Percentiles rank a stretch among this genome's conserved stretches.
These are phyloP conservation scores for Fusarium neocosmosporiellum DNA, from an alignment of 2,329 filamentous ascomycete genomes.

Conservation along the genomic window DNA sequence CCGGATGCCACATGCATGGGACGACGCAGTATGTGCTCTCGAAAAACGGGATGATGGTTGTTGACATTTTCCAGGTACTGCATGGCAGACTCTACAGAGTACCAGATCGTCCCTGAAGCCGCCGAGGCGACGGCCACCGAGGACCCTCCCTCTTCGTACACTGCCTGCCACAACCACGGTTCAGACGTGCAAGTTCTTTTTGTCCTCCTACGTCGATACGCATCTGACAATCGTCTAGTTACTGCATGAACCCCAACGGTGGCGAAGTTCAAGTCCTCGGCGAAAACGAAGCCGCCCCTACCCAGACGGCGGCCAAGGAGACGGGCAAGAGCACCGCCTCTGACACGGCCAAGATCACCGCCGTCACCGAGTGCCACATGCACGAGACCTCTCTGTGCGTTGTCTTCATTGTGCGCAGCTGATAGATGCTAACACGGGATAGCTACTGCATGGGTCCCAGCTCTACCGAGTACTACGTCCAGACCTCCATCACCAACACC, in stretches of 20 bases:
- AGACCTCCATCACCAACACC: slow-evolving; percentile 63
- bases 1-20: slow-evolving; percentile 37
- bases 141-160: slow-evolving; percentile 37
- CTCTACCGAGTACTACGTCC: slow-evolving; percentile 55
- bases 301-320: slow-evolving; percentile 18
- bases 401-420: accelerated
- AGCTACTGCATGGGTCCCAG: slow-evolving; percentile 58
- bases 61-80: slow-evolving; percentile 32
- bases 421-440: neutral
- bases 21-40: slow-evolving; percentile 23
- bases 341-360: slow-evolving; percentile 43
- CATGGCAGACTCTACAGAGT: slow-evolving; percentile 34
- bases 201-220: accelerated
- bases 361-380: slow-evolving; percentile 54
- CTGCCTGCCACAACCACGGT: slow-evolving; percentile 38
- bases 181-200: slow-evolving; percentile 21
- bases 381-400: slow-evolving; percentile 53
- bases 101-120: slow-evolving; percentile 31
- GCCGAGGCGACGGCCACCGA: slow-evolving; percentile 27
- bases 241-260: slow-evolving; percentile 41
- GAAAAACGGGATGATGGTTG: accelerated
- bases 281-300: slow-evolving; percentile 19
- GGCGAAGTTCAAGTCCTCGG: slow-evolving; percentile 39
- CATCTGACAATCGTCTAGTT: slow-evolving; percentile 17
- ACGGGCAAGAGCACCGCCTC: slow-evolving; percentile 17